Evolutionary conservation across 1,284 basidiomycete genomes (phyloP).

Genomic region (Xerocomus cyaneibrunnescens): DNA sequence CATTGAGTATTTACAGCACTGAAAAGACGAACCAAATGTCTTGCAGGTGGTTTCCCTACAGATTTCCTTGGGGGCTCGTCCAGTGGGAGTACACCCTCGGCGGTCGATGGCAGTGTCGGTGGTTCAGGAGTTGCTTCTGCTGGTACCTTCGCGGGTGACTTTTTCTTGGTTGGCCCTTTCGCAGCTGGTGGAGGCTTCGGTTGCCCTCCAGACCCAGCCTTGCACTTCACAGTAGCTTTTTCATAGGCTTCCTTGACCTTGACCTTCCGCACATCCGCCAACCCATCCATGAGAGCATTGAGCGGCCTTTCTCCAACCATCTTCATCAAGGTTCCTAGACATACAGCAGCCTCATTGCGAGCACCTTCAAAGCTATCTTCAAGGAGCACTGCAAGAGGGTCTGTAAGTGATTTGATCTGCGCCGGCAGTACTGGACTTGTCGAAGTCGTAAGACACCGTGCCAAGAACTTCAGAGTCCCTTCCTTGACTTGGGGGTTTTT

Average conservation of each 20-base stretch:
- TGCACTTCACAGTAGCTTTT: constrained; percentile 85
- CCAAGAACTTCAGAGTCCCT: constrained; percentile 87
- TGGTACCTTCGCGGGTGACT: constrained; percentile 32
- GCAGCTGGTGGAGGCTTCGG: constrained; percentile 44
- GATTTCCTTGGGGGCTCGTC: constrained; percentile 46
- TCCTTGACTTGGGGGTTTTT: constrained; percentile 99
- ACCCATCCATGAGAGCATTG: constrained; percentile 82
- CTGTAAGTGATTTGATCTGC: constrained; percentile 85
- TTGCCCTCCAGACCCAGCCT: constrained; percentile 55
- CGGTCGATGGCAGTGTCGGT: constrained; percentile 12
- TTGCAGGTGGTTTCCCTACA: constrained; percentile 50
- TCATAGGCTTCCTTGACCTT: constrained; percentile 96
- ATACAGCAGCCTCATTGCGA: constrained; percentile 85
- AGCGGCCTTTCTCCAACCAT: constrained; percentile 95
- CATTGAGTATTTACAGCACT: neutral
- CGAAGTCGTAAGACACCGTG: constrained; percentile 75
- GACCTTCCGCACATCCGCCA: constrained; percentile 87
- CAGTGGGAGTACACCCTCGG: constrained; percentile 27
- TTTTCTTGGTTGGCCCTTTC: constrained; percentile 48
- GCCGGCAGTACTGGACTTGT: constrained; percentile 65
- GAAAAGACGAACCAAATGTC: constrained; percentile 42
- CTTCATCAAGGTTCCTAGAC: constrained; percentile 93
- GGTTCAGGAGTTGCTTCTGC: constrained; percentile 29
- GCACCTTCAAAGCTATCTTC: constrained; percentile 92
- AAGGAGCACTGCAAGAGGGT: constrained; percentile 73